These are phyloP conservation scores for Lolium perenne DNA, from an alignment of 176 grass and related monocot genomes.

Conservation along the genomic window DNA sequence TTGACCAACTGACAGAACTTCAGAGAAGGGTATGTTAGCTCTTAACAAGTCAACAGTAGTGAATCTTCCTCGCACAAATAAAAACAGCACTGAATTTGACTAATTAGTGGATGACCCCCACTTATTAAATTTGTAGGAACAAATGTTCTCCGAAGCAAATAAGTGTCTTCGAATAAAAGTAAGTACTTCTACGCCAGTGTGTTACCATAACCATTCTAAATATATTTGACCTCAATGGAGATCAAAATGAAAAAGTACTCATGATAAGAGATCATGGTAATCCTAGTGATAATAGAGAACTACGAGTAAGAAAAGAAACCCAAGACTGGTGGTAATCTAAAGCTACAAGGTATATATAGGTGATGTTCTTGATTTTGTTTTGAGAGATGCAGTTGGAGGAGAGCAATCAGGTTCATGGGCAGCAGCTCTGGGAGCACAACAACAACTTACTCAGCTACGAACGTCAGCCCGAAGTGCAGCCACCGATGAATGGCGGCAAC, in stretches of 20 bases:
- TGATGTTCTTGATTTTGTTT: constrained; percentile 22
- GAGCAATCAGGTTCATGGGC: constrained; percentile 62
- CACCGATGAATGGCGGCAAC: constrained; percentile 53
- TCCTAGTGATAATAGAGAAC: background rate
- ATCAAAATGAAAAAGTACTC: background rate
- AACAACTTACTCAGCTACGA: constrained; percentile 55
- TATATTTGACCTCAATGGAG: background rate
- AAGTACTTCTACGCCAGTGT: constrained; percentile 30
- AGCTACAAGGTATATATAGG: background rate
- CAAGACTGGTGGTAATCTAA: background rate
- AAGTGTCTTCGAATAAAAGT: constrained; percentile 85
- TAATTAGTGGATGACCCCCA: background rate
- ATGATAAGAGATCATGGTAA: background rate
- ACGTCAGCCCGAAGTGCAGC: constrained; percentile 51
- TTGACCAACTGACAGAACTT: constrained; percentile 67
- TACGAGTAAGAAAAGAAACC: background rate
- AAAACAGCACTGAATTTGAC: background rate
- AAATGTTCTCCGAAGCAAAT: constrained; percentile 80
- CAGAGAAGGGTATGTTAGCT: constrained; percentile 66
- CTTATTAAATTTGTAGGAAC: constrained; percentile 61
- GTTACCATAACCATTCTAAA: background rate
- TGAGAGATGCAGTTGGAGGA: constrained; percentile 73
- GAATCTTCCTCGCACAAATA: background rate
- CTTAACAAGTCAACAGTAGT: background rate
- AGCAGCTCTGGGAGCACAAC: constrained; percentile 73